A percentile compares a stretch with the other conserved stretches of the same genome.
These are phyloP conservation scores for Coemansia reversa DNA, from an alignment of 192 early-diverging fungal species.

Conservation along the genomic window DNA sequence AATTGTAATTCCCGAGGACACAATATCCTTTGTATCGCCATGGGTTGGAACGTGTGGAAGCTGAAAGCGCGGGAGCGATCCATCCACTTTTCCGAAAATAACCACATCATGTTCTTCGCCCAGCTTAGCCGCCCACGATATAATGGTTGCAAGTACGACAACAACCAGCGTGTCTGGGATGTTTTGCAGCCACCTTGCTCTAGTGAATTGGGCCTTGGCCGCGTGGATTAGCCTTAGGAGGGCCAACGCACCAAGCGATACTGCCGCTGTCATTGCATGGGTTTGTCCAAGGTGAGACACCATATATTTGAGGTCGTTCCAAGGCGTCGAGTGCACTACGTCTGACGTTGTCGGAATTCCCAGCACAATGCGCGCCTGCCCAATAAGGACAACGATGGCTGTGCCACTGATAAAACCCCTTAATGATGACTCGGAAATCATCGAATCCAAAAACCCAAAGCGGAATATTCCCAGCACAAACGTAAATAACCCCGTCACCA, in stretches of 20 bases:
- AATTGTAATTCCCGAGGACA: slow-evolving; percentile 84
- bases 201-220: slow-evolving; percentile 40
- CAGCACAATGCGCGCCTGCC: slow-evolving; percentile 79
- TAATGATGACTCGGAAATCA: slow-evolving; percentile 89
- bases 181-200: slow-evolving; percentile 61
- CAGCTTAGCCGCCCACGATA: slow-evolving; percentile 62
- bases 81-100: slow-evolving; percentile 77
- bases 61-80: slow-evolving; percentile 54
- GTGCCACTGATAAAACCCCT: slow-evolving; percentile 96
- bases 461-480: slow-evolving; percentile 93
- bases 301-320: slow-evolving; percentile 73
- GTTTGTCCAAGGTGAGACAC: slow-evolving; percentile 61
- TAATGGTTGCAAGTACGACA: slow-evolving; percentile 71
- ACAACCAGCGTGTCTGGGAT: slow-evolving; percentile 91
- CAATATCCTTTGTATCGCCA: slow-evolving; percentile 64
- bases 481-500: slow-evolving; percentile 92
- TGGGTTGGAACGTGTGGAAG: slow-evolving; percentile 63
- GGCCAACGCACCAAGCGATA: slow-evolving; percentile 69
- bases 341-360: slow-evolving; percentile 57
- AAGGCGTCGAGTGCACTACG: slow-evolving; percentile 72
- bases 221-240: slow-evolving; percentile 64
- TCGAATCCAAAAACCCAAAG: slow-evolving; percentile 96
- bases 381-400: slow-evolving; percentile 87
- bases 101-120: slow-evolving; percentile 63
- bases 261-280: slow-evolving; percentile 67